Evolutionary conservation across 176 grass and related monocot genomes (phyloP), one percentile per base, ranked within the genome.

Genomic region (Oryza australiensis): DNA sequence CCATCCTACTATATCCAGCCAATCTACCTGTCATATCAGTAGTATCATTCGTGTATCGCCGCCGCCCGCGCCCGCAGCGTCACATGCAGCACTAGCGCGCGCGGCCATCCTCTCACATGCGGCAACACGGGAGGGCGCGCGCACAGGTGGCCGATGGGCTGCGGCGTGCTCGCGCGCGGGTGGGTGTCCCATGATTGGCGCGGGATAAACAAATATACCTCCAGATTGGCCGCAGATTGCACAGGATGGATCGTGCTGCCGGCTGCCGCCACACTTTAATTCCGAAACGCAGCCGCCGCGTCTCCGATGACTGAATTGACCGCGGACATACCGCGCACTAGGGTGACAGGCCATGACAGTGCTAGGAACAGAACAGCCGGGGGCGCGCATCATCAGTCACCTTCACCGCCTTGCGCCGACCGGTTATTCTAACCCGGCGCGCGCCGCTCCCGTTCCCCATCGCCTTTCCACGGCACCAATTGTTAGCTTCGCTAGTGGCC

Each of bases 241-340:
- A 72, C 15, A 9, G 15, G 0, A 5, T 6, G 68, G 45, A n/a
- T 23, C 27, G 18, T 77, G 51, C 49, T 15, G 45, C 45, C 14
- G 14, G 51, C 49, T 15, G 45, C 45, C 14, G 14, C 45, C 10
- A 48, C 12, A 40, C 53, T 38, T 80, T 18, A 71, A 40, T 12
- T 48, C 74, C 59, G 20, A 28, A 26, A 34, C 62, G 64, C n/a
- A 29, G 0, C 63, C 33, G 64, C 53, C 63, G 82, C 48, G 64
- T 67, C 64, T 60, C 64, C 0, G 70, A 55, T 66, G 82, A 55
- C 70, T 64, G 41, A 89, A 85, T 85, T 85, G 87, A 66, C 66
- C 43, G 43, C 78, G 38, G 72, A 77, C 88, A 89, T 77, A 89
- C 38, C 78, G 73, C 78, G 83, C 88, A 89, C 78, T 86, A 16